Evolutionary conservation across 495 filamentous ascomycete species (phyloP), one percentile per base, ranked within the genome.

Genomic region (Penicillium angulare): DNA sequence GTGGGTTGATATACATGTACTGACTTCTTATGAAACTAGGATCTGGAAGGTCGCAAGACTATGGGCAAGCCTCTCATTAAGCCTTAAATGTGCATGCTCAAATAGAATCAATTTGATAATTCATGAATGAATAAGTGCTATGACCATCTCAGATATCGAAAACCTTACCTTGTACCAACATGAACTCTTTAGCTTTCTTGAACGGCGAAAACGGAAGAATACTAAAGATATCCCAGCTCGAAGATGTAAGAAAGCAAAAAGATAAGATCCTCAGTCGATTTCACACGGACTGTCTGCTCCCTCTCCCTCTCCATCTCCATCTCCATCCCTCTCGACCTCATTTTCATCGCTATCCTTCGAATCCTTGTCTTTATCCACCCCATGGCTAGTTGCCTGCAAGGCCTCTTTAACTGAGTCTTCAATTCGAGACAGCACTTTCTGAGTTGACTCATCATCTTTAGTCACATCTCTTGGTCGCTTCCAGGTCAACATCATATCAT

Each of bases 11-110:
- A n/a, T n/a, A n/a, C n/a, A n/a, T n/a, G n/a, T n/a, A n/a, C 47
- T 56, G n/a, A 55, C 50, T 7, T 20, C n/a, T n/a, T n/a, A n/a
- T n/a, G 49, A 6, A 8, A 7, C 20, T 45, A 81, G 64, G 93
- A 97, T 71, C 69, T 97, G 23, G 89, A 95, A 67, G 80, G 87
- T 21, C 73, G 92, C 43, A 87, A 86, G 73, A 90, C 89, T 0
- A 92, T 83, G 27, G 92, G 93, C 13, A 97, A 95, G 77, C 59
- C 68, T 16, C 64, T 77, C 20, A 29, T 76, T 44, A 70, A 61
- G 59, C 63, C 71, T 38, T 76, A 49, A 61, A 40, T 21, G 8
- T 23, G 5, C 7, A 21, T 13, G 3, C 18, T 41, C 33, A 5
- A 33, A 12, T 31, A 31, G 7, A n/a, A 27, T 33, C 21, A 0